Base-by-base conservation (phyloP, 371 early-diverging fungal genomes). In the Zychaea mexicana region DNA sequence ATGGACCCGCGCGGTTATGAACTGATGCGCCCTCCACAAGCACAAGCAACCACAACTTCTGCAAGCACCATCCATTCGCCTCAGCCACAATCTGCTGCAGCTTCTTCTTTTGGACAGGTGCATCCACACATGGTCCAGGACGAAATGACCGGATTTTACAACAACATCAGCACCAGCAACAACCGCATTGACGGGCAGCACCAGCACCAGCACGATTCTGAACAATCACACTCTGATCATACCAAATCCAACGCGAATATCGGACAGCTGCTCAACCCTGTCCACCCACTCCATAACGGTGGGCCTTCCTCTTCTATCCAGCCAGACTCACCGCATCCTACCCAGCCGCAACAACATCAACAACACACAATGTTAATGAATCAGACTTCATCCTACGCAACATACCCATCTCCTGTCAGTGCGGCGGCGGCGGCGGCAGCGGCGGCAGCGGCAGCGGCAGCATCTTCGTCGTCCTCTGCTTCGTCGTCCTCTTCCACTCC, bases 251-350 rank as follows among this genome's bases (percentile, higher is more conserved):
- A 49, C 3, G 67, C 73, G 0, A 71, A 75, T 30, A 46, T 79
- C 3, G 79, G 73, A 5, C 79, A 79, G 56, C 46, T 79, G 24
- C 61, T 79, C 2, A 79, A 79, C 45, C 79, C 79, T 22, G 65
- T 79, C 15, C 78, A 78, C 59, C 78, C 78, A 12, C 60, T 78
- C 2, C 70, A 74, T 27, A 59, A 60, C 22, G 60, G 22, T 33
- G 21, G 24, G n/a, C 6, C 56, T 26, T 45, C 59, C 12, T n/a
- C 19, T 7, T 45, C 61, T 13, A 49, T 49, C 19, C 53, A 30
- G 55, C 49, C 52, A 22, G 52, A 24, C 13, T 32, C 49, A 52
- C 49, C 13, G 13, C 61, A 61, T 52, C 61, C 52, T 28, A 52
- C 22, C 15, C 61, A 47, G 31, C 56, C 57, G 46, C 69, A 38